These are phyloP conservation scores for Wickerhamomyces alni DNA, from an alignment of 805 yeast species.

Conservation along the genomic window DNA sequence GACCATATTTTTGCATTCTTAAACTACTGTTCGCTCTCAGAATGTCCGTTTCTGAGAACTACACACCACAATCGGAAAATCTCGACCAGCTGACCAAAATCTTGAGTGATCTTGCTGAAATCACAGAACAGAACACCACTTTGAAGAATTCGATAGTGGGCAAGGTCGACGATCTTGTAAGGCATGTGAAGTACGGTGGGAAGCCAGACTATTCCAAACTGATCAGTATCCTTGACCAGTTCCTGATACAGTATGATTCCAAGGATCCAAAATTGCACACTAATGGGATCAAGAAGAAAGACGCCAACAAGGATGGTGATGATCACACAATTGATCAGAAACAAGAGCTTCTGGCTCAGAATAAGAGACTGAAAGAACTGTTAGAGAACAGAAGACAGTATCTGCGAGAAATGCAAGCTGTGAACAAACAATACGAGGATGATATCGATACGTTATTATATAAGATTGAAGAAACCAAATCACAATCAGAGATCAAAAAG, in stretches of 20 bases:
- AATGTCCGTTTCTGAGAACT: constrained; percentile 1
- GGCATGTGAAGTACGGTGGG: constrained; percentile 8
- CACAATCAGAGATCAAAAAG: constrained; percentile 1
- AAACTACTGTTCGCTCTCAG: too few relatives aligned
- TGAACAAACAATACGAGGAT: constrained; percentile 13
- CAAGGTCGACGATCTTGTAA: constrained; percentile 13
- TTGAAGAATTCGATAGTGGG: constrained; percentile 11
- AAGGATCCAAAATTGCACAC: not conserved
- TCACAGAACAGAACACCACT: constrained; percentile 2
- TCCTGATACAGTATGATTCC: constrained; percentile 4
- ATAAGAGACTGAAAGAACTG: constrained; percentile 10
- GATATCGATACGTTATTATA: constrained; percentile 7
- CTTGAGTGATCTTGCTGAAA: constrained; percentile 7
- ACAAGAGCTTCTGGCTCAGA: constrained; percentile 10
- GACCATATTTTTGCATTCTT: too few relatives aligned
- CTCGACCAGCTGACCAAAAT: constrained; percentile 13
- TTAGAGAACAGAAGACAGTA: constrained; percentile 5
- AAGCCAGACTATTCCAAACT: constrained; percentile 4
- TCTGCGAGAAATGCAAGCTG: constrained; percentile 3
- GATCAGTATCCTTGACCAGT: constrained; percentile 6
- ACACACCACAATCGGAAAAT: constrained; percentile 20
- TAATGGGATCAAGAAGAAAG: not conserved
- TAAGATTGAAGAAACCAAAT: constrained; percentile 5
- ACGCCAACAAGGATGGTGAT: not conserved
- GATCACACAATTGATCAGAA: constrained; percentile 1